Conservation (phyloP, 768 basidiomycete genomes). For the Xerocomus brunneocitrinus region DNA sequence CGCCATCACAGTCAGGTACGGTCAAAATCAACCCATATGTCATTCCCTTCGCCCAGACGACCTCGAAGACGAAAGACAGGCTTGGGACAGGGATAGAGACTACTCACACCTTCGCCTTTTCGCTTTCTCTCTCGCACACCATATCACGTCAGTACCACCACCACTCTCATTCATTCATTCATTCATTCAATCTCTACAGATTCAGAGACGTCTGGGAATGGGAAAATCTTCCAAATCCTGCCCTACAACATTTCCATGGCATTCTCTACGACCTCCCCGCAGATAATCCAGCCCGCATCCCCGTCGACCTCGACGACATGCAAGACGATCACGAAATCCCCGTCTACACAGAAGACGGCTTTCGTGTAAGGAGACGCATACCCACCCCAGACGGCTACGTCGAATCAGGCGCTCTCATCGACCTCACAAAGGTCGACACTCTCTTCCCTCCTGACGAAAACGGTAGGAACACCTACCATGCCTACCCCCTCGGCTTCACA, state of each 20-base stretch:
- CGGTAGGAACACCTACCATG: background rate
- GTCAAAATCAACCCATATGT: conserved; percentile 3
- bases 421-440: background rate
- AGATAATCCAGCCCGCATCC: background rate
- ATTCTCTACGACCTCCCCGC: background rate
- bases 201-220: background rate
- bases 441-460: background rate
- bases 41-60: background rate
- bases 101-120: background rate
- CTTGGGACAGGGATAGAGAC: background rate
- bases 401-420: background rate
- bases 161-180: background rate
- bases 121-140: conserved; percentile 3
- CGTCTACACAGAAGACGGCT: background rate
- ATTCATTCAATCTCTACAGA: background rate
- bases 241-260: background rate
- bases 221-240: background rate
- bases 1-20: conserved; percentile 4
- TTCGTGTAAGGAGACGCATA: background rate
- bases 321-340: background rate
- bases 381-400: background rate
- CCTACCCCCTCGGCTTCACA: conserved; percentile 4
- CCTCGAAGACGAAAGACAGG: background rate
- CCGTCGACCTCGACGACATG: background rate
- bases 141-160: background rate